Percentiles rank a stretch among this genome's conserved stretches.
Evolutionary conservation across 2,329 filamentous ascomycete species (phyloP).

Genomic region (Exophiala viscosa): DNA sequence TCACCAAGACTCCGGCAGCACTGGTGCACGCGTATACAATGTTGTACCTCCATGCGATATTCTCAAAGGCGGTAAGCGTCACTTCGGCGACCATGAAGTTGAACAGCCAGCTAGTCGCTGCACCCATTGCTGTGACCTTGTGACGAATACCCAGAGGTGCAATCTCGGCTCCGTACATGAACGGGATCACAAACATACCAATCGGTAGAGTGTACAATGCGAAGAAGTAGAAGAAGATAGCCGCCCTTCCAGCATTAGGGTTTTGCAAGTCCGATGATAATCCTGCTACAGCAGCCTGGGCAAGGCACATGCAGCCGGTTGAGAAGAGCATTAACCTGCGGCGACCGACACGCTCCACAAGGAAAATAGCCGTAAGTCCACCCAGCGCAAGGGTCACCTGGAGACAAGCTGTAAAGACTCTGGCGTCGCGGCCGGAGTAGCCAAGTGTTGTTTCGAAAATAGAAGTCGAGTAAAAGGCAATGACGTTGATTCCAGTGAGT

Average conservation of each 20-base stretch:
- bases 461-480: constrained; percentile 43
- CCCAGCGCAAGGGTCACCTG: constrained; percentile 54
- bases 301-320: constrained; percentile 59
- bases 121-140: constrained; percentile 33
- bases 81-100: constrained; percentile 55
- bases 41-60: constrained; percentile 61
- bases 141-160: constrained; percentile 32
- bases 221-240: constrained; percentile 42
- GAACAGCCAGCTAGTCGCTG: constrained; percentile 39
- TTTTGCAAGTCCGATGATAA: constrained; percentile 28
- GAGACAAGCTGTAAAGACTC: constrained; percentile 50
- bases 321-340: constrained; percentile 71
- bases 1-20: constrained; percentile 63
- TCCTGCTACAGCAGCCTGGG: constrained; percentile 58
- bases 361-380: constrained; percentile 50
- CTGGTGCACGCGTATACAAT: constrained; percentile 74
- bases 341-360: constrained; percentile 52
- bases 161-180: constrained; percentile 34
- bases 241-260: constrained; percentile 35
- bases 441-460: constrained; percentile 43
- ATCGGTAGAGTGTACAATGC: constrained; percentile 42
- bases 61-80: constrained; percentile 56
- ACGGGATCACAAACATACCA: constrained; percentile 37
- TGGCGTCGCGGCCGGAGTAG: constrained; percentile 38
- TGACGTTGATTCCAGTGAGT: constrained; percentile 44